Evolutionary conservation across 805 yeast species (phyloP).

Genomic region (Ogataea dorogensis): DNA sequence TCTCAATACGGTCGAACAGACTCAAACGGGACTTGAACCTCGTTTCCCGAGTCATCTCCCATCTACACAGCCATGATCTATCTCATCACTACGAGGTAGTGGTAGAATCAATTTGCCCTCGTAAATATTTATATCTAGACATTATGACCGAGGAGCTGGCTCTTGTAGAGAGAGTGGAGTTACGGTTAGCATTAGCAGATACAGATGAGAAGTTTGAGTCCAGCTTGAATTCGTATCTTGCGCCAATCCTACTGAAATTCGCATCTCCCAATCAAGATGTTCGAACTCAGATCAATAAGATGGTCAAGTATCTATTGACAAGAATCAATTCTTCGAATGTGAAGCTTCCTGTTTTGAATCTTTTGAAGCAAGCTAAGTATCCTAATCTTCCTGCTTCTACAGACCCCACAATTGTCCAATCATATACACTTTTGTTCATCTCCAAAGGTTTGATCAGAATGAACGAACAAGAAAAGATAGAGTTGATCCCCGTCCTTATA

Average conservation of each 20-base stretch:
- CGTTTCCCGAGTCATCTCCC: too few species aligned
- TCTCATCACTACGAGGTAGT: slow-evolving; percentile 3
- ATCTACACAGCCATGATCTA: slow-evolving; percentile 12
- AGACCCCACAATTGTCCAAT: slow-evolving; percentile 51
- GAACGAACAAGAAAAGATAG: slow-evolving; percentile 33
- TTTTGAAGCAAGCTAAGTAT: slow-evolving; percentile 59
- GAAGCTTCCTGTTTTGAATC: slow-evolving; percentile 61
- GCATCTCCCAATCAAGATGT: slow-evolving; percentile 68
- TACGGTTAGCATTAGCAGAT: slow-evolving; percentile 74
- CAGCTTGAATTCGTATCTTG: slow-evolving; percentile 58
- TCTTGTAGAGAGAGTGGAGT: slow-evolving; percentile 74
- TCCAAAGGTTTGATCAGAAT: slow-evolving; percentile 67
- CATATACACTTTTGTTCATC: slow-evolving; percentile 63
- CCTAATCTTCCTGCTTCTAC: slow-evolving; percentile 46
- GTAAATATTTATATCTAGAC: slow-evolving; percentile 1
- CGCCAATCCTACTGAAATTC: slow-evolving; percentile 77
- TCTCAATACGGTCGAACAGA: too few species aligned
- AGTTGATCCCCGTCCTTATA: slow-evolving; percentile 47
- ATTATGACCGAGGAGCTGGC: slow-evolving; percentile 47
- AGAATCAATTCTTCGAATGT: slow-evolving; percentile 58
- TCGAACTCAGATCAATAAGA: slow-evolving; percentile 58
- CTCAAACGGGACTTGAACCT: too few species aligned
- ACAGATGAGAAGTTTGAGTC: slow-evolving; percentile 62
- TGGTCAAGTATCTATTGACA: slow-evolving; percentile 65
- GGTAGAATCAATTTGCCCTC: slow-evolving; percentile 9